Conservation (phyloP, 768 basidiomycete genomes). For the Hericium rajendrae region DNA sequence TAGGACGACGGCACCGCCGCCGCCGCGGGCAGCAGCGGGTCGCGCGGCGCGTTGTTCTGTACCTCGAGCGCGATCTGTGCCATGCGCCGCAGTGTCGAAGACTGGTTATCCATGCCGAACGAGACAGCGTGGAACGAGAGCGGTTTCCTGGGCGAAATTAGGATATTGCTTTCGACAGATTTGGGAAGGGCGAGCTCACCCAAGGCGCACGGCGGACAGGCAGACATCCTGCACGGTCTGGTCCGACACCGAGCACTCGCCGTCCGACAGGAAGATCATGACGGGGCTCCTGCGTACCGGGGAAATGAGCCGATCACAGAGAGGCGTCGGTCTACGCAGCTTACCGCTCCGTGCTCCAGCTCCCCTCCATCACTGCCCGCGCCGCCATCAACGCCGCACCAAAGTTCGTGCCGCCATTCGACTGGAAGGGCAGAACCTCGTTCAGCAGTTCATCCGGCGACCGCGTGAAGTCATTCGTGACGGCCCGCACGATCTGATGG, state of each 20-base stretch:
- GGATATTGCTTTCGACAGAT: background rate
- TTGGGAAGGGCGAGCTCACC: constrained; percentile 26
- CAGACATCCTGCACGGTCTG: constrained; percentile 30
- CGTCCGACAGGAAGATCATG: constrained; percentile 50
- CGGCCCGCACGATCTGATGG: constrained; percentile 7
- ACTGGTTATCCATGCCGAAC: constrained; percentile 31
- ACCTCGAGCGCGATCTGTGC: constrained; percentile 38
- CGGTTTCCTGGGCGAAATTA: constrained; percentile 30
- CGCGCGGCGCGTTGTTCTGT: constrained; percentile 33
- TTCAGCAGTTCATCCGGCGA: constrained; percentile 36
- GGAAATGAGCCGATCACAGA: background rate
- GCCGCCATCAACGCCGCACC: constrained; percentile 28
- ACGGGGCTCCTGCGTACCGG: constrained; percentile 32
- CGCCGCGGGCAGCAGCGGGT: constrained; percentile 24
- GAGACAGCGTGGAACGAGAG: constrained; percentile 52
- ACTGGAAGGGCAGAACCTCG: constrained; percentile 22
- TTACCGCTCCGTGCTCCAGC: constrained; percentile 45
- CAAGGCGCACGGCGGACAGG: constrained; percentile 31
- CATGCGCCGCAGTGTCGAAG: constrained; percentile 36
- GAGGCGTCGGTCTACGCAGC: background rate
- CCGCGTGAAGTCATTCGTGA: constrained; percentile 38
- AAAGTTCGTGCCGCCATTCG: constrained; percentile 35
- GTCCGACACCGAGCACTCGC: constrained; percentile 34
- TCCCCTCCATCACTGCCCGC: constrained; percentile 29
- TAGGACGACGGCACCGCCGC: constrained; percentile 34